Percentiles rank a stretch among this genome's conserved stretches.
Evolutionary conservation across 2,329 filamentous ascomycete genomes (phyloP).

Genomic region (Aspergillus brasiliensis): DNA sequence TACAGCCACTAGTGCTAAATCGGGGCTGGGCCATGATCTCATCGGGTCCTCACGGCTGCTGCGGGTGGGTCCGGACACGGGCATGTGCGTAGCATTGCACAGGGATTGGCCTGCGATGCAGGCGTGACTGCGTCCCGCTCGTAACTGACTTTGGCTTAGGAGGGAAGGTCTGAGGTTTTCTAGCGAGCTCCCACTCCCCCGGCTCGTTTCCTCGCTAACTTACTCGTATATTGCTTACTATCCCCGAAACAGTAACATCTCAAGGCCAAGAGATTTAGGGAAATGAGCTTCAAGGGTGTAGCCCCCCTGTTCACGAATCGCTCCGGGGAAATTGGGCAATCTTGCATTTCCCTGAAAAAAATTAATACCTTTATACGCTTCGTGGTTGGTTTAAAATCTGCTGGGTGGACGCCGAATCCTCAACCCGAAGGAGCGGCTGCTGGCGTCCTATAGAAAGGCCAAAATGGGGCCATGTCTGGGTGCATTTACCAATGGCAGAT

Average conservation of each 20-base stretch:
- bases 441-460: not conserved
- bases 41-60: slow-evolving; percentile 1
- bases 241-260: not conserved
- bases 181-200: not conserved
- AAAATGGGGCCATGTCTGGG: not conserved
- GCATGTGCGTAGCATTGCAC: slow-evolving; percentile 7
- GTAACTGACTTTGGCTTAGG: not conserved
- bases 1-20: not conserved
- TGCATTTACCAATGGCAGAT: not conserved
- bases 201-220: not conserved
- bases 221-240: not conserved
- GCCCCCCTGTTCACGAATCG: not conserved
- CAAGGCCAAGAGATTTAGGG: not conserved
- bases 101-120: slow-evolving; percentile 1
- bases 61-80: not conserved
- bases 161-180: not conserved
- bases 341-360: not conserved
- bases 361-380: too few relatives aligned
- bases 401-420: not conserved
- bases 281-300: not conserved
- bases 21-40: slow-evolving; percentile 8
- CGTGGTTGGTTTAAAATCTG: not conserved
- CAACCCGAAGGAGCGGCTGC: not conserved
- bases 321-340: not conserved
- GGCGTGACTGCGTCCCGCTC: not conserved